These are phyloP conservation scores for Ajuga chamaepitys DNA, from an alignment of 257 asterid species.

Conservation along the genomic window DNA sequence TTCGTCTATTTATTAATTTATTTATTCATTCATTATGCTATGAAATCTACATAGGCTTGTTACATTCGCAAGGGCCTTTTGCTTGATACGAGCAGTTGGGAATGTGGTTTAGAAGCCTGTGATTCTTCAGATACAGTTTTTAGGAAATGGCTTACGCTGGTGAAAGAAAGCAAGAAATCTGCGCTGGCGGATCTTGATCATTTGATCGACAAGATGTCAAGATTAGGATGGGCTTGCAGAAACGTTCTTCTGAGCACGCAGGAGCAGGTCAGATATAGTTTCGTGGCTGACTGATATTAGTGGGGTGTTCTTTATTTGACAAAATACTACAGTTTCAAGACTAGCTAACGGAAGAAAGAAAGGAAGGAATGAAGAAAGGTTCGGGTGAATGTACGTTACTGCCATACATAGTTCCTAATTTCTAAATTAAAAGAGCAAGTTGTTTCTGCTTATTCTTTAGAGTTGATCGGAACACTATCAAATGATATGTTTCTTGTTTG, in stretches of 20 bases:
- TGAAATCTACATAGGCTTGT: constrained; percentile 42
- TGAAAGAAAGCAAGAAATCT: constrained; percentile 50
- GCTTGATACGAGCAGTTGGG: constrained; percentile 18
- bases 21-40: too few relatives aligned
- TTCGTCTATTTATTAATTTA: too few relatives aligned
- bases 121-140: constrained; percentile 20
- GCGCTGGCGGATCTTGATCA: constrained; percentile 24
- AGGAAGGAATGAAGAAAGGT: neutral
- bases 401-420: neutral
- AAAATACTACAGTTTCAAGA: neutral
- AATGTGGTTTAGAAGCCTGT: constrained; percentile 21
- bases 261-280: constrained; percentile 70
- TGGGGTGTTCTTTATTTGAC: neutral
- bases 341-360: too few relatives aligned
- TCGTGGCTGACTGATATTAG: constrained; percentile 33
- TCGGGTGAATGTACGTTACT: neutral
- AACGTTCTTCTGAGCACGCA: constrained; percentile 60
- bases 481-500: too few relatives aligned
- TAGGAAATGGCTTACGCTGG: constrained; percentile 48
- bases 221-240: constrained; percentile 61
- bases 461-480: too few relatives aligned
- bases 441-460: too few relatives aligned
- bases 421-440: too few relatives aligned
- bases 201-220: constrained; percentile 46
- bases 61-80: constrained; percentile 47